These are phyloP conservation scores for Hypoxylon sp. DNA, from an alignment of 2,329 filamentous ascomycete species.

Conservation along the genomic window DNA sequence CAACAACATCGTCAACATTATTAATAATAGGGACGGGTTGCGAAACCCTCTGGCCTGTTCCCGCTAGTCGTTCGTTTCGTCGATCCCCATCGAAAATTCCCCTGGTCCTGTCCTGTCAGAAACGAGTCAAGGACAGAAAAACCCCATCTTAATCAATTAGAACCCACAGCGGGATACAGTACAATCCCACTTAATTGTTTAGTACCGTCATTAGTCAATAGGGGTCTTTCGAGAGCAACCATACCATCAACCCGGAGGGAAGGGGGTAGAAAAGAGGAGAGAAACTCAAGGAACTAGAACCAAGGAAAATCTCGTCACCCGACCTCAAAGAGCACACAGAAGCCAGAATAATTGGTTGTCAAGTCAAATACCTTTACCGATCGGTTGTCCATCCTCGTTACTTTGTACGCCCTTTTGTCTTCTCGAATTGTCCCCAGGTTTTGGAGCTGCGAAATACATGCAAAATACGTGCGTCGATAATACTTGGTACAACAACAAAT, in stretches of 20 bases:
- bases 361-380: constrained; percentile 32
- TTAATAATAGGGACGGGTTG: constrained; percentile 30
- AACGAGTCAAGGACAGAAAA: constrained; percentile 32
- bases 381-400: constrained; percentile 22
- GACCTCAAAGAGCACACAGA: constrained; percentile 23
- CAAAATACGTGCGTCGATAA: constrained; percentile 15
- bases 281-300: constrained; percentile 19
- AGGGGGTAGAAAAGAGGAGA: constrained; percentile 29
- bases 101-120: constrained; percentile 36
- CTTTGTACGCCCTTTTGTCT: constrained; percentile 30
- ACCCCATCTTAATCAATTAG: constrained; percentile 40
- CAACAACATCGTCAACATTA: constrained; percentile 19
- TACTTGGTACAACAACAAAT: constrained; percentile 35
- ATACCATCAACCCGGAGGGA: constrained; percentile 21
- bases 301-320: constrained; percentile 42
- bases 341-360: neutral
- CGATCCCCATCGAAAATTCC: constrained; percentile 38
- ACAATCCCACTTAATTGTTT: constrained; percentile 35
- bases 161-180: constrained; percentile 38
- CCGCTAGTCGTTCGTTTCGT: constrained; percentile 34
- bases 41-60: constrained; percentile 17
- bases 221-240: constrained; percentile 34
- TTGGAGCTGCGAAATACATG: constrained; percentile 11
- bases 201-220: constrained; percentile 38
- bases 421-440: constrained; percentile 16